Conservation (phyloP, 805 yeast genomes). For the Candida oleophila region DNA sequence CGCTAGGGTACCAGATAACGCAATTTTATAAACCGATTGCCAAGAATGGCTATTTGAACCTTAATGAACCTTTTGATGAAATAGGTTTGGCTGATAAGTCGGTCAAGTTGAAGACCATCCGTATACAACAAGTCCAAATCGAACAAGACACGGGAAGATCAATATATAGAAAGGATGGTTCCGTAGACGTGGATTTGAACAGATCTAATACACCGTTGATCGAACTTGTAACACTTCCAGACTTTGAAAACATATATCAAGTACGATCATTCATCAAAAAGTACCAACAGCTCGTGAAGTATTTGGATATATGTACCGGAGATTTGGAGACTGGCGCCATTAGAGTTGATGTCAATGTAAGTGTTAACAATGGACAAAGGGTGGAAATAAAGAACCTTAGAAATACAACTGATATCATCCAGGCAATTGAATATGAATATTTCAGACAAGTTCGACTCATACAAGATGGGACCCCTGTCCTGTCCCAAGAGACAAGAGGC, state of each 20-base stretch:
- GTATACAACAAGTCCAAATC: constrained; percentile 78
- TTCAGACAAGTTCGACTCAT: constrained; percentile 60
- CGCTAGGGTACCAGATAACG: constrained; percentile 92
- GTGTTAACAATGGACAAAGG: constrained; percentile 67
- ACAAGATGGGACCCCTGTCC: constrained; percentile 24
- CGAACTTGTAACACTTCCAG: constrained; percentile 91
- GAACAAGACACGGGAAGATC: constrained; percentile 96
- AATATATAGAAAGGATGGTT: constrained; percentile 45
- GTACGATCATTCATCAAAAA: constrained; percentile 79
- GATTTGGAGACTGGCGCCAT: constrained; percentile 94
- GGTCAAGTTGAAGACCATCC: constrained; percentile 44
- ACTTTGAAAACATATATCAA: constrained; percentile 63
- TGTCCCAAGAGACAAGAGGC: constrained; percentile 74
- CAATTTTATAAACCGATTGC: constrained; percentile 85
- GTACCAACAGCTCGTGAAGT: constrained; percentile 68
- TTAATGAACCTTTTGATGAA: constrained; percentile 55
- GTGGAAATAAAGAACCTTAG: constrained; percentile 91
- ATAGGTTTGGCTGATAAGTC: constrained; percentile 23
- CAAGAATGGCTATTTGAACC: constrained; percentile 53
- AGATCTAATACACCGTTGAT: constrained; percentile 84
- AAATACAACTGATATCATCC: constrained; percentile 73
- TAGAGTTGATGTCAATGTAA: constrained; percentile 92
- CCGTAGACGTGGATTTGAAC: constrained; percentile 69
- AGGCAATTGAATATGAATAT: constrained; percentile 75
- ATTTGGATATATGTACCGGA: constrained; percentile 76